Percentiles rank a stretch among this genome's conserved stretches.
These are phyloP conservation scores for Pythium folliculosum DNA, from an alignment of 352 stramenopile genomes.

Conservation along the genomic window DNA sequence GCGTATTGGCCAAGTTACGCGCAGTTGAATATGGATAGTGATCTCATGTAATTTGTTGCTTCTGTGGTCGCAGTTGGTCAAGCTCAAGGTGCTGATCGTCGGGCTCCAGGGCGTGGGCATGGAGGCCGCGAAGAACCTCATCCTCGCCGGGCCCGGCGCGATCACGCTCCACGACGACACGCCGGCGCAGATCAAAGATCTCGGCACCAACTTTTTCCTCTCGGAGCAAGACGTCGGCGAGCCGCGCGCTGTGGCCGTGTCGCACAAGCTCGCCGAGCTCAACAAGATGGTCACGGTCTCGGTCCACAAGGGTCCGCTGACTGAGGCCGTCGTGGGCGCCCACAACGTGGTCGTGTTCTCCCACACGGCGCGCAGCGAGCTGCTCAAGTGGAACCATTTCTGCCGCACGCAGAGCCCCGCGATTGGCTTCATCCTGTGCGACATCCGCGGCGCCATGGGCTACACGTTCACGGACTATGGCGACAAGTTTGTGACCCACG, in stretches of 20 bases:
- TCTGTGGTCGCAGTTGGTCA: slow-evolving; percentile 50
- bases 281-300: slow-evolving; percentile 90
- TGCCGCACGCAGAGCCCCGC: slow-evolving; percentile 75
- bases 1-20: slow-evolving; percentile 17
- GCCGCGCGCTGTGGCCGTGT: slow-evolving; percentile 57
- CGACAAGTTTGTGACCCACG: slow-evolving; percentile 72
- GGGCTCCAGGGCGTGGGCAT: slow-evolving; percentile 86
- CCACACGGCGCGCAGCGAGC: slow-evolving; percentile 65
- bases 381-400: slow-evolving; percentile 90
- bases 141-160: slow-evolving; percentile 84
- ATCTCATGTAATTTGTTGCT: neutral
- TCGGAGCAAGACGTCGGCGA: slow-evolving; percentile 77
- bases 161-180: slow-evolving; percentile 89
- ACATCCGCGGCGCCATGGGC: slow-evolving; percentile 75
- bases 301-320: slow-evolving; percentile 69
- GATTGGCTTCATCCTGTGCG: slow-evolving; percentile 83
- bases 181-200: slow-evolving; percentile 75
- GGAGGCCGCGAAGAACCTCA: slow-evolving; percentile 93
- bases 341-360: slow-evolving; percentile 92
- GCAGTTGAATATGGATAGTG: neutral
- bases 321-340: slow-evolving; percentile 56
- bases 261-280: slow-evolving; percentile 87
- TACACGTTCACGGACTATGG: slow-evolving; percentile 86
- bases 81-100: slow-evolving; percentile 85
- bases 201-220: slow-evolving; percentile 95